Evolutionary conservation across 441 rosid genomes (phyloP), one percentile per base, ranked within the genome.

Genomic region (Kokia cookei): DNA sequence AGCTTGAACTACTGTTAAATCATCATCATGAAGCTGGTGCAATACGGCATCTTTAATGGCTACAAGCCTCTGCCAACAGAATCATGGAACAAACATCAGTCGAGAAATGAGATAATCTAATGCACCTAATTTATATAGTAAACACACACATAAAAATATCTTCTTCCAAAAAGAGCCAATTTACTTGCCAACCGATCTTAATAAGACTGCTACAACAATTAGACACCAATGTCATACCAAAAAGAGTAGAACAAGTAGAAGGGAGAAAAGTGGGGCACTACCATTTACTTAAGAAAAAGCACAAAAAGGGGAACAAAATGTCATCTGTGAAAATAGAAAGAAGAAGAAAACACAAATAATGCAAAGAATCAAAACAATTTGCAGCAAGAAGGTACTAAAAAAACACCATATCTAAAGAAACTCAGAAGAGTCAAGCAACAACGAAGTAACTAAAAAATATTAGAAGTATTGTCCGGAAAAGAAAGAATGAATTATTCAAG

Each of bases 11-110:
- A 97, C 90, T 65, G 89, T 83, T 69, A 93, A 82, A 82, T 97
- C 99, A 82, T 87, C 89, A 84, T 97, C 99, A 63, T 76, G 80
- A 77, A 97, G 92, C 77, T 91, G 97, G 81, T 84, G 82, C 77
- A 91, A 69, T 71, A 97, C 74, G 40, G 88, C 91, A 80, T 91
- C 97, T 81, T 84, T 89, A 83, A 97, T 79, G 40, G 84, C 83
- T 69, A 79, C 82, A 77, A 93, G 81, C 75, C 85, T 88, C 99
- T 97, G 93, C 73, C 61, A 48, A 68, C 50, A 73, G 27, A 58
- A 66, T 42, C 60, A 65, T 69, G 9, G 78, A 14, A 19, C 22
- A 54, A 58, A 22, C 22, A 59, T 59, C 29, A 26, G 76, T 51
- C 48, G 22, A 64, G 35, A 51, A 32, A 53, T 35, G 26, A 64